Percentiles rank a stretch among this genome's conserved stretches.
Evolutionary conservation across 2,329 filamentous ascomycete species (phyloP).

Genomic region (Fusarium musae): DNA sequence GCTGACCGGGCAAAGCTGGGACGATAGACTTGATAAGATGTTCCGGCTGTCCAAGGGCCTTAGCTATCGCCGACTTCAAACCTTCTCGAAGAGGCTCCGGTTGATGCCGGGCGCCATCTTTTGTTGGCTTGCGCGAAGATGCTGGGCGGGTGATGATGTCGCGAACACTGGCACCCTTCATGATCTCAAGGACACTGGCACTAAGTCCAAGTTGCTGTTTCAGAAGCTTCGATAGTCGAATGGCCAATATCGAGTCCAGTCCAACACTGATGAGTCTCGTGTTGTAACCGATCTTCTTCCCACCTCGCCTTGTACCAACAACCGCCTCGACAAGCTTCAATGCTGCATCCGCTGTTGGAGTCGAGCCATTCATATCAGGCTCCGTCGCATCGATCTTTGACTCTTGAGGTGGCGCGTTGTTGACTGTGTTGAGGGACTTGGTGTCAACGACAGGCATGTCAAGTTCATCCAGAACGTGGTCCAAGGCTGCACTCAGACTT

Average conservation of each 20-base stretch:
- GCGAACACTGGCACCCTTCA: constrained; percentile 4
- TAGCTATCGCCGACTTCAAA: not conserved
- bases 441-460: not conserved
- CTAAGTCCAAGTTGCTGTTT: constrained; percentile 1
- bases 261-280: constrained; percentile 18
- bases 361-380: not conserved
- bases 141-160: not conserved
- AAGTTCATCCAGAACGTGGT: not conserved
- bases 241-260: constrained; percentile 23
- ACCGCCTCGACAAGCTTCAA: constrained; percentile 3
- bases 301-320: not conserved
- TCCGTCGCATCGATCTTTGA: accelerated
- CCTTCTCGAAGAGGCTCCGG: not conserved
- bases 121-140: not conserved
- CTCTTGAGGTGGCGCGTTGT: accelerated
- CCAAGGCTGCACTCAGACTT: not conserved
- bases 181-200: constrained; percentile 19
- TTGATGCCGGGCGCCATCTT: not conserved
- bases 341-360: not conserved
- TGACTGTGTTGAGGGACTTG: not conserved
- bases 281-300: not conserved
- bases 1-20: not conserved
- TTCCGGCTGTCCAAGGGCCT: not conserved
- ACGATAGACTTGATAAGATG: not conserved
- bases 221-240: constrained; percentile 23